Evolutionary conservation across 768 basidiomycete species (phyloP).

Genomic region (Serpula lacrymans): DNA sequence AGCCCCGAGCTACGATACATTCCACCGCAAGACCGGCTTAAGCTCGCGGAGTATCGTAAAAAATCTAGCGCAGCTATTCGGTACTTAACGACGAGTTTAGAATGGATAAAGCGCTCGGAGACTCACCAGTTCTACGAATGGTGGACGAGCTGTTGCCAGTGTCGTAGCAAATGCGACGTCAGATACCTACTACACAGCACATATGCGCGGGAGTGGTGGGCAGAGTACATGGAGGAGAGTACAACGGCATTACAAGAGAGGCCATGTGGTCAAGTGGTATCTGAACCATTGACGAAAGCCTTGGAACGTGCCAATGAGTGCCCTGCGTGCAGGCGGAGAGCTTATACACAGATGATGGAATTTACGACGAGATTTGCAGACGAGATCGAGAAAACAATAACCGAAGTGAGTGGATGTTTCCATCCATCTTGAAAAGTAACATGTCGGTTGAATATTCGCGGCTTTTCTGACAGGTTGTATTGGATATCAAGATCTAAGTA

Average conservation of each 20-base stretch:
- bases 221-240: constrained; percentile 27
- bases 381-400: constrained; percentile 16
- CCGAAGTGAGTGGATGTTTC: constrained; percentile 13
- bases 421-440: too few relatives aligned
- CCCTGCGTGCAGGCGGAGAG: constrained; percentile 16
- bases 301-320: constrained; percentile 14
- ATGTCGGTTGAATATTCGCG: too few relatives aligned
- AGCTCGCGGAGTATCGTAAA: constrained; percentile 16
- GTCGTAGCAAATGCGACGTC: constrained; percentile 15
- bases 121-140: constrained; percentile 22
- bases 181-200: constrained; percentile 22
- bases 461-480: too few relatives aligned
- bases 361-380: constrained; percentile 20
- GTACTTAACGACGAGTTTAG: constrained; percentile 16
- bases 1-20: constrained; percentile 5
- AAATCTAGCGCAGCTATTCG: constrained; percentile 16
- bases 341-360: constrained; percentile 16
- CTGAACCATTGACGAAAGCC: constrained; percentile 13
- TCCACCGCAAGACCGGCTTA: constrained; percentile 8
- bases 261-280: constrained; percentile 18
- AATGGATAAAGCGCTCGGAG: constrained; percentile 19
- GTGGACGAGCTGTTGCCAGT: constrained; percentile 26
- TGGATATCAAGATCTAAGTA: too few relatives aligned
- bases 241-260: constrained; percentile 15
- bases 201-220: constrained; percentile 30